These are phyloP conservation scores for Podospora conica DNA, from an alignment of 495 filamentous ascomycete species.

Conservation along the genomic window DNA sequence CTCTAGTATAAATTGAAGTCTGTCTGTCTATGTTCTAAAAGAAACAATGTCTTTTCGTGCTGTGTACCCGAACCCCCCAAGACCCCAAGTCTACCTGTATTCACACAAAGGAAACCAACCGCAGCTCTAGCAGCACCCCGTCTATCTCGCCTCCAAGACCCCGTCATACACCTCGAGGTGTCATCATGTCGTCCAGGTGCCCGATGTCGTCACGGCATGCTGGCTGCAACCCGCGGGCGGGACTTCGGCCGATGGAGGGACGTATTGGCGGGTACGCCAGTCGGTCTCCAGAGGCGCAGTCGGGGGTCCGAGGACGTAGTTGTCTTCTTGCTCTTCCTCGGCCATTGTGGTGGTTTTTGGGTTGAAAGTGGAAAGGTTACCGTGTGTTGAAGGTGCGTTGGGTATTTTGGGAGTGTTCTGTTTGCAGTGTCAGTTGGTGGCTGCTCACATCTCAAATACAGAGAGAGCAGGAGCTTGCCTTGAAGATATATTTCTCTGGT, in stretches of 20 bases:
- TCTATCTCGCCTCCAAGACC: background rate
- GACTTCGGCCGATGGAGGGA: background rate
- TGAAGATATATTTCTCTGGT: background rate
- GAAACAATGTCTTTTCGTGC: no score
- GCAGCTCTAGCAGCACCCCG: background rate
- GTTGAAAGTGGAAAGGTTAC: background rate
- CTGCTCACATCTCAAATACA: background rate
- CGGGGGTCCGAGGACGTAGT: background rate
- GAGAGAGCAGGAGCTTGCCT: background rate
- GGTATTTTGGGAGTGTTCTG: background rate
- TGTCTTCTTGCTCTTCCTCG: background rate
- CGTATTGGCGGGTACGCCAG: background rate
- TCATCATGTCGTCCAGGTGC: no score
- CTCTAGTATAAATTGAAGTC: no score
- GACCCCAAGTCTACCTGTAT: background rate
- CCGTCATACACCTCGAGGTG: background rate
- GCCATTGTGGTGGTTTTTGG: background rate
- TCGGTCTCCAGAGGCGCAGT: background rate
- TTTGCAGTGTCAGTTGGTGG: background rate
- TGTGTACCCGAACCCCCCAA: no score
- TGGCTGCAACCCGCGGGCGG: background rate
- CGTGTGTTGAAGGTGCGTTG: background rate
- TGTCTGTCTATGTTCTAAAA: no score
- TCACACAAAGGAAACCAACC: background rate
- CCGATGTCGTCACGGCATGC: background rate